These are phyloP conservation scores for Vitis rotundifolia DNA, from an alignment of 164 flowering plant species.

Conservation along the genomic window DNA sequence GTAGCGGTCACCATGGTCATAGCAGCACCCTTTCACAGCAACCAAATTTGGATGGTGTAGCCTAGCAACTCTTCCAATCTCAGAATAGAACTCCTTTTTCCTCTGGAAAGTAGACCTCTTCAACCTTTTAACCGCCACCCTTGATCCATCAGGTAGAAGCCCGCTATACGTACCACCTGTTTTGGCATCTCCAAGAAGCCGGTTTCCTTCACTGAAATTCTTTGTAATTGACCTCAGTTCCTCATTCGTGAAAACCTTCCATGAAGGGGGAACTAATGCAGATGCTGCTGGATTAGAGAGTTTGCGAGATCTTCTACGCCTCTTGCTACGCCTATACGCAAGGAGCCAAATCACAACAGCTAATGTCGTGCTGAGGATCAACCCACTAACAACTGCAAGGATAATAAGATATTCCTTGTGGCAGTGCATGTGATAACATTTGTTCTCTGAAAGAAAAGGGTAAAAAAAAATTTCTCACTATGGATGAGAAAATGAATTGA, in stretches of 20 bases:
- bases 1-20: conserved; percentile 90
- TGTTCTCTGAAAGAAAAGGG: conserved; percentile 41
- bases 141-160: conserved; percentile 80
- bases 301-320: conserved; percentile 64
- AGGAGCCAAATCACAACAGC: conserved; percentile 86
- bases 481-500: not conserved
- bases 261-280: conserved; percentile 78
- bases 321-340: conserved; percentile 64
- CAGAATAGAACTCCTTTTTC: conserved; percentile 92
- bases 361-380: conserved; percentile 70
- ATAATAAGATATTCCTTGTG: conserved; percentile 80
- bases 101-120: conserved; percentile 89
- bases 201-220: conserved; percentile 93
- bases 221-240: conserved; percentile 81
- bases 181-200: conserved; percentile 91
- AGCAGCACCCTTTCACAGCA: conserved; percentile 92
- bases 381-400: conserved; percentile 79
- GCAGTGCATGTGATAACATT: conserved; percentile 66
- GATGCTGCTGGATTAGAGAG: conserved; percentile 63
- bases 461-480: not conserved
- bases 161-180: conserved; percentile 94
- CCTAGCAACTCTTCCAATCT: conserved; percentile 84
- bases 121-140: conserved; percentile 87
- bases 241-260: conserved; percentile 80
- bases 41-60: conserved; percentile 90